phyloP scores from a whole-genome alignment of 2,329 filamentous ascomycete genomes.

The Neocucurbitaria cava region DNA sequence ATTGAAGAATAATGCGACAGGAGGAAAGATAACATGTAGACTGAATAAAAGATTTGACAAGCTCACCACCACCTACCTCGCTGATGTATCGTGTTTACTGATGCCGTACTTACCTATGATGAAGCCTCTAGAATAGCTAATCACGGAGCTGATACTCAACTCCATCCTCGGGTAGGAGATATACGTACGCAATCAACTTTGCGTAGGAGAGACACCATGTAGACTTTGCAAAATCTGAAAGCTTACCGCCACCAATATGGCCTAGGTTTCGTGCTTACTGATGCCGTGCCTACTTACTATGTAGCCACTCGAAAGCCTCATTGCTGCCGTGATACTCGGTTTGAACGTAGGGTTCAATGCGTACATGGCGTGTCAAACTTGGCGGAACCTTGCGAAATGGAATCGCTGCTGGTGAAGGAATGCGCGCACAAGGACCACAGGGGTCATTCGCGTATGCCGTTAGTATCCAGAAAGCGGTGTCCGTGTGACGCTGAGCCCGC shows the following conservation, averaged over 20 bases:
- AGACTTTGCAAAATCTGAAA: neutral
- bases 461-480: no score
- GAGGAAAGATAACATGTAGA: neutral
- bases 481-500: no score
- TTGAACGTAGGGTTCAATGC: neutral
- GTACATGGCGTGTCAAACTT: neutral
- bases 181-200: no score
- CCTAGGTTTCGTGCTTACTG: neutral
- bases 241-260: neutral
- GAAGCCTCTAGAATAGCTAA: neutral
- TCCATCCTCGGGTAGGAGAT: neutral
- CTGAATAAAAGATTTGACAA: neutral
- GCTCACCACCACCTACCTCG: neutral
- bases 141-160: neutral
- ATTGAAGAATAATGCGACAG: neutral
- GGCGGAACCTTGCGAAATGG: no score
- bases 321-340: neutral
- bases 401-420: no score
- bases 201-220: neutral
- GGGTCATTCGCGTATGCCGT: neutral
- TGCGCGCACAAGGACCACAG: neutral
- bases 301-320: neutral
- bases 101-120: neutral
- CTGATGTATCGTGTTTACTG: neutral
- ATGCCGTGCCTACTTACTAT: neutral